Conservation (phyloP, 2,329 filamentous ascomycete species). For the Ophiocordyceps camponoti-saundersi region DNA sequence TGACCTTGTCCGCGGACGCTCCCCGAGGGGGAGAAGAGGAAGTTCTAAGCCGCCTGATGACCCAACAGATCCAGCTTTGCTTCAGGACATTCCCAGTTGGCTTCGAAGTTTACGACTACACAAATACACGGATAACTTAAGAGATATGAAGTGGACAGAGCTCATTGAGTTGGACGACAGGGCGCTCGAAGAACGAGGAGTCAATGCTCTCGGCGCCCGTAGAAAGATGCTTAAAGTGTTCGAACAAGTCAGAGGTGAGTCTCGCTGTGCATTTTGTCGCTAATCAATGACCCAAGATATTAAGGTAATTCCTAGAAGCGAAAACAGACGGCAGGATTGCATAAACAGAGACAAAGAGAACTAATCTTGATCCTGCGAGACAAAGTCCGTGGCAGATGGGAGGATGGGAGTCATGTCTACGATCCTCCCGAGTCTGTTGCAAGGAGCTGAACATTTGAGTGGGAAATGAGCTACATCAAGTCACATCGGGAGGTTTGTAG, state of each 20-base stretch:
- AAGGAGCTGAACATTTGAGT: too few species aligned
- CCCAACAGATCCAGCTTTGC: slow-evolving; percentile 73
- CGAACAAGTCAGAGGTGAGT: slow-evolving; percentile 72
- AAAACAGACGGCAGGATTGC: neutral
- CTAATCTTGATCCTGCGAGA: too few species aligned
- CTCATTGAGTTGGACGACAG: slow-evolving; percentile 84
- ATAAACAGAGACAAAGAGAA: neutral
- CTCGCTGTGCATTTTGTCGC: neutral
- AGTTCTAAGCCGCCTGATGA: slow-evolving; percentile 97
- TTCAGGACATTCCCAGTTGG: slow-evolving; percentile 95
- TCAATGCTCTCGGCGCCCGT: slow-evolving; percentile 84
- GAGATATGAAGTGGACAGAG: slow-evolving; percentile 94
- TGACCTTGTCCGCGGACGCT: slow-evolving; percentile 77
- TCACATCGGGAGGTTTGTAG: too few species aligned
- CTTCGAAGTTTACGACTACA: slow-evolving; percentile 84
- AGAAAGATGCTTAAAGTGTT: slow-evolving; percentile 99
- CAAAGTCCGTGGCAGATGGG: too few species aligned
- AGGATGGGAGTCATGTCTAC: too few species aligned
- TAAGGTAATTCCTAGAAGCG: neutral
- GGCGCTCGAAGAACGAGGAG: slow-evolving; percentile 78
- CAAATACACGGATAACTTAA: slow-evolving; percentile 97
- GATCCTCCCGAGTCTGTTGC: too few species aligned
- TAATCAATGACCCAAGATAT: neutral
- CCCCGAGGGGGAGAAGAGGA: slow-evolving; percentile 77
- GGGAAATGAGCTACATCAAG: too few species aligned